These are phyloP conservation scores for Coemansia interrupta DNA, from an alignment of 192 early-diverging fungal genomes.

Conservation along the genomic window DNA sequence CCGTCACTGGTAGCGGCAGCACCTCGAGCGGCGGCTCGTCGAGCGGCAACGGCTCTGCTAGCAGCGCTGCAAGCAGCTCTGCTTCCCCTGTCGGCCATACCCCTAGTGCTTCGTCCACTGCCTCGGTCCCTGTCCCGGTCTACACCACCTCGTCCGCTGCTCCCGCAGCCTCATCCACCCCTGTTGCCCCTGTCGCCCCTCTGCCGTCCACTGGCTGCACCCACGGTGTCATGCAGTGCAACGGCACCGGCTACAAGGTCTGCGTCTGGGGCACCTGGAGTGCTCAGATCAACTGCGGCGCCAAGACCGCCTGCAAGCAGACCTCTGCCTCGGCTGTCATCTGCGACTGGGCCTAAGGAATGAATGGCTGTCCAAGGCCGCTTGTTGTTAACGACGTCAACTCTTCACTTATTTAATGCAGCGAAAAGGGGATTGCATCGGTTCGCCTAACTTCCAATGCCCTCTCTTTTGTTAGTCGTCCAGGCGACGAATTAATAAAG, in stretches of 20 bases:
- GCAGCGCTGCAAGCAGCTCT: background rate
- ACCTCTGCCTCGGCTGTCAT: constrained; percentile 7
- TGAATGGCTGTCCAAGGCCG: background rate
- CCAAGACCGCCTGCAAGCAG: constrained; percentile 29
- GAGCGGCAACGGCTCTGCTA: background rate
- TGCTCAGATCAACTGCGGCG: constrained; percentile 12
- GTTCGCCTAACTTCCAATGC: too few relatives aligned
- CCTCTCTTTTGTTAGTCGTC: too few relatives aligned
- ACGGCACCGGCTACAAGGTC: constrained; percentile 23
- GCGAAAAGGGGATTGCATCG: too few relatives aligned
- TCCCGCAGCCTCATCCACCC: background rate
- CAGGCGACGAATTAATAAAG: too few relatives aligned
- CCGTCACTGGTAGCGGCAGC: constrained; percentile 30
- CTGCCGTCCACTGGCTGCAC: constrained; percentile 11
- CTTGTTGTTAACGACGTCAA: too few relatives aligned
- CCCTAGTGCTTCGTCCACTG: constrained; percentile 4
- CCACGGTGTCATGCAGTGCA: constrained; percentile 31
- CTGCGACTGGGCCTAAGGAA: constrained; percentile 28
- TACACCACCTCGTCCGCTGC: constrained; percentile 8
- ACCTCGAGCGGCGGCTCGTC: constrained; percentile 1
- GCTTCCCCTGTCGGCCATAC: constrained; percentile 1
- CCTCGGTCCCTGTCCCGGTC: constrained; percentile 9
- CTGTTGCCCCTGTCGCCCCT: background rate
- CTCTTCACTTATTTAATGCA: too few relatives aligned
- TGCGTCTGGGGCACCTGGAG: constrained; percentile 43